Evolutionary conservation across 352 stramenopile genomes (phyloP), one percentile per base, ranked within the genome.

Genomic region (Phytophthora hybrid): DNA sequence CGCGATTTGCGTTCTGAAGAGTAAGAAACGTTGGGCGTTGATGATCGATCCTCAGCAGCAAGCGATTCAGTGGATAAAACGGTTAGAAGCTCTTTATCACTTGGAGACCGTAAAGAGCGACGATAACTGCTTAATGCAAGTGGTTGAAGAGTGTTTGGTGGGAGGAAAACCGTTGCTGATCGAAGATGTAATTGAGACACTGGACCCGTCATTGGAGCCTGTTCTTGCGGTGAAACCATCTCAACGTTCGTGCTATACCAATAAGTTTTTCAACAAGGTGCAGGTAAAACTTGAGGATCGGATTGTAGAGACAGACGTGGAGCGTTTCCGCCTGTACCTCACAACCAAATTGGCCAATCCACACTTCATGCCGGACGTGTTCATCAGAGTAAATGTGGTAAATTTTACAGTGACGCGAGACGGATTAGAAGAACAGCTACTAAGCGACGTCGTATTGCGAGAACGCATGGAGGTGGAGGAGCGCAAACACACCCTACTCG

Each of bases 11-110:
- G 80, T 98, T 32, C 88, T 94, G 57, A 85, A 91, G 34, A 76
- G 78, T n/a, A 93, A 77, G 21, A 89, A 91, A 21, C 86, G 93
- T 11, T 98, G 94, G 94, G 85, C 95, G 18, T 80, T 98, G 16
- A 89, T 98, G 76, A 98, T 98, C 66, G 95, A 98, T 66, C 95
- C 95, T 2, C 95, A 98, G 72, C 90, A 96, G 16, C 95, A 98
- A 79, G 95, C 93, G 2, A 97, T 90, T 47, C 84, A 93, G 44
- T 98, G 95, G 95, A 91, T 98, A 18, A 93, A 96, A 39, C 93
- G 91, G 4, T 80, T 98, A 49, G 95, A 98, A 64, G 53, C 72
- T 2, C 46, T 23, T 8, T 78, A 91, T 58, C 63, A 77, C 1
- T 69, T 98, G 3, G 85, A 97, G 61, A 82, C 82, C 8, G 77